Evolutionary conservation across 768 basidiomycete species (phyloP), one percentile per base, ranked within the genome.

Genomic region (Brasilioporus rufonigricans): DNA sequence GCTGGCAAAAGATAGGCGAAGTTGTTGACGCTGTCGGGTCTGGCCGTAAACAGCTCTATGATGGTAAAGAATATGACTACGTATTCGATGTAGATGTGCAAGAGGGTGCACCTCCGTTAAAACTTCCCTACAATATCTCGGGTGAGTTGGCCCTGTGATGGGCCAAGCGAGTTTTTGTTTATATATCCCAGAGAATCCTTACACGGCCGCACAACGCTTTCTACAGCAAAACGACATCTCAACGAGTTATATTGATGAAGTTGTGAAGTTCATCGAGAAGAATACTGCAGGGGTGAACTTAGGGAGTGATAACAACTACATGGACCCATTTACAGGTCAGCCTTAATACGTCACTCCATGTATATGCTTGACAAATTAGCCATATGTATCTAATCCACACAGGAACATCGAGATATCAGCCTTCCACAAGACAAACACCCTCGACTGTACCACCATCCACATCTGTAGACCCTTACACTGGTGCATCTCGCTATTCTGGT

Each of bases 1-100:
- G 78, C 24, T 99, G 97, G 97, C 83, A 92, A 69, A 96, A 95
- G 69, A 85, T 98, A 32, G 97, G 97, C 23, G 89, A 95, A 61
- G 95, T 98, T 6, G 93, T 95, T 5, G 97, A 97, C 65, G 95
- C 94, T 19, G 89, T 96, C 48, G 91, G 94, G 23, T 84, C 87
- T 33, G 84, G 84, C n/a, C 80, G 93, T 53, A 95, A 91, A 71
- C 91, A 95, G 71, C 79, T 97, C n/a, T 88, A 89, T 65, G 72
- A 93, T 62, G 97, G 97, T 18, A 87, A 87, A 66, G 96, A 98
- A 73, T 99, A 95, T 66, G 97, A 99, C 73, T 97, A 97, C 65
- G 96, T 99, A n/a, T 98, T 98, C 65, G 95, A 97, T 65, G 95
- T 99, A 33, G 97, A 98, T 65, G 87, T 98, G 26, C 81, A 92